Base-by-base conservation (phyloP, 768 basidiomycete genomes). In the Austroboletus eburneus region DNA sequence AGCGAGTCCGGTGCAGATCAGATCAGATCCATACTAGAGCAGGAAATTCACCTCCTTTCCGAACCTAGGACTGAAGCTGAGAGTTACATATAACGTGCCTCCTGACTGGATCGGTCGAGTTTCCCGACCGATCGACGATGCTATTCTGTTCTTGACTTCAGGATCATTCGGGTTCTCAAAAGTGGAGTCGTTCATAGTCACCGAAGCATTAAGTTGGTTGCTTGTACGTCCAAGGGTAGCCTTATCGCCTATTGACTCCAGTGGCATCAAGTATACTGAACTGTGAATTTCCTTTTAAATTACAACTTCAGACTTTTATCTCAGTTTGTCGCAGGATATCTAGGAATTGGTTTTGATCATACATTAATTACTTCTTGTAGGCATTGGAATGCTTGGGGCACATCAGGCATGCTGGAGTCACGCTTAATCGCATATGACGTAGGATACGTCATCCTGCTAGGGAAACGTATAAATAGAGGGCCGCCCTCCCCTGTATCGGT, bases 331-430 rank as follows among this genome's bases (percentile, higher is more conserved):
- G 0, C 10, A 20, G 38, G 2, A 39, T 39, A 6, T 9, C 23
- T 20, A 62, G 61, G 61, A 71, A 69, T 73, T 39, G 67, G 68
- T 12, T 70, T 73, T 30, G 72, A 73, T 45, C 72, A 73, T n/a
- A n/a, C n/a, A n/a, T n/a, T n/a, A n/a, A n/a, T n/a, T n/a, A n/a
- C n/a, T n/a, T n/a, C n/a, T n/a, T n/a, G n/a, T n/a, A n/a, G n/a
- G n/a, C n/a, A n/a, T n/a, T n/a, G n/a, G n/a, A n/a, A n/a, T n/a
- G n/a, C n/a, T n/a, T n/a, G n/a, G n/a, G n/a, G n/a, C n/a, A n/a
- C n/a, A n/a, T n/a, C n/a, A n/a, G n/a, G n/a, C n/a, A n/a, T n/a
- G n/a, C n/a, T n/a, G n/a, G n/a, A n/a, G n/a, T n/a, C n/a, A n/a
- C n/a, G n/a, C n/a, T n/a, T n/a, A n/a, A n/a, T n/a, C n/a, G n/a